phyloP scores from a whole-genome alignment of 495 filamentous ascomycete genomes.

The Neurospora sp. region DNA sequence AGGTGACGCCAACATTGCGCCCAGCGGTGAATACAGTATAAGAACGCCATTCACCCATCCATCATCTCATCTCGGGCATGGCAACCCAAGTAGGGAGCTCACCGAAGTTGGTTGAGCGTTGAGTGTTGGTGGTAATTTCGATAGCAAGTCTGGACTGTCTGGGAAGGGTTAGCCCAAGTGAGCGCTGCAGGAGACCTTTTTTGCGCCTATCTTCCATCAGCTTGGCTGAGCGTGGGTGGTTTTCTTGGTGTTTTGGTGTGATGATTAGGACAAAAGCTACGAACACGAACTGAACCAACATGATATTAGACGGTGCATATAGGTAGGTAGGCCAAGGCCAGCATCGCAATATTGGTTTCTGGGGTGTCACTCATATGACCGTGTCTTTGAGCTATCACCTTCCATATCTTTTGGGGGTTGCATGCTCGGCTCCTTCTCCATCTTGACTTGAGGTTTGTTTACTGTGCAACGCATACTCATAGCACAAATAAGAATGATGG shows the following conservation, averaged over 20 bases:
- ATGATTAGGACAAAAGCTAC: neutral
- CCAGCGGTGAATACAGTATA: neutral
- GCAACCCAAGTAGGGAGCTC: neutral
- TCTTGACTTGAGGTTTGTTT: neutral
- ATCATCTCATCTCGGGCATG: neutral
- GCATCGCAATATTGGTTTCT: neutral
- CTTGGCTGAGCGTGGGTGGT: neutral
- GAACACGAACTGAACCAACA: neutral
- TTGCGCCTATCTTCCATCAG: neutral
- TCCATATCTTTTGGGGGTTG: neutral
- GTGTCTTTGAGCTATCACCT: neutral
- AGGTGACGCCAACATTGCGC: neutral
- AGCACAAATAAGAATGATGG: neutral
- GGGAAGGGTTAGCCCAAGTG: neutral
- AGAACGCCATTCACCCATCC: neutral
- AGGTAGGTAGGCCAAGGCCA: neutral
- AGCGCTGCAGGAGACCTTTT: neutral
- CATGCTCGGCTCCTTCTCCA: neutral
- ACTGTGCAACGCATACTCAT: neutral
- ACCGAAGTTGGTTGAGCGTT: neutral
- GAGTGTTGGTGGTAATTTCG: neutral
- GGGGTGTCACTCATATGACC: neutral
- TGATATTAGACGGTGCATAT: neutral
- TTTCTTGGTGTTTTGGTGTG: neutral
- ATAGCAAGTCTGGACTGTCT: neutral